Evolutionary conservation across 495 filamentous ascomycete genomes (phyloP).

Genomic region (Xylaria palmicola): DNA sequence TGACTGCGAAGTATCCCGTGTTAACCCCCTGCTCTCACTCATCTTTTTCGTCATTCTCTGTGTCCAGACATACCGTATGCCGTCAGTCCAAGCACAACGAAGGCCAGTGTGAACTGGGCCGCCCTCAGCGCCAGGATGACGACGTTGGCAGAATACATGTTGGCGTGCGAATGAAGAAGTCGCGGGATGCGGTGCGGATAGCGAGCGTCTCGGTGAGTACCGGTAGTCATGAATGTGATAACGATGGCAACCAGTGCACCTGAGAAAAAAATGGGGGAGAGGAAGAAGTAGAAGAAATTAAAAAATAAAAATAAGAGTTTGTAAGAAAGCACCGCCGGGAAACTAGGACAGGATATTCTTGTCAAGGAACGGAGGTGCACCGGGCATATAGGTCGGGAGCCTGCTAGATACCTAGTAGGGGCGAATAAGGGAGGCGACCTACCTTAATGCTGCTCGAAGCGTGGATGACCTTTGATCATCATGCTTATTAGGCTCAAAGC

Average conservation of each 20-base stretch:
- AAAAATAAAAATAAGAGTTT: neutral
- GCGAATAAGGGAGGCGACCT: conserved; percentile 19
- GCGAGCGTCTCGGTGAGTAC: conserved; percentile 28
- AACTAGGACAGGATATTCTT: conserved; percentile 1
- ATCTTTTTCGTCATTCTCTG: neutral
- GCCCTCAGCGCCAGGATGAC: conserved; percentile 34
- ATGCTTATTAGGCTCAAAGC: conserved; percentile 10
- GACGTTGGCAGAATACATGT: conserved; percentile 22
- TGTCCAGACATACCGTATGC: conserved; percentile 64
- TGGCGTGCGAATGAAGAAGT: conserved; percentile 16
- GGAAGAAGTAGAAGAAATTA: conserved; percentile 15
- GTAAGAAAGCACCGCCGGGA: too few species aligned
- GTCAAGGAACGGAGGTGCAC: conserved; percentile 24
- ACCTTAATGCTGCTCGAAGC: conserved; percentile 23
- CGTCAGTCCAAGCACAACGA: conserved; percentile 66
- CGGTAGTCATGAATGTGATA: conserved; percentile 21
- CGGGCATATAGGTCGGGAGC: conserved; percentile 22
- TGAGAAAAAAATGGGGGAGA: conserved; percentile 19
- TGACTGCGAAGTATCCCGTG: conserved; percentile 30
- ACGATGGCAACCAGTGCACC: conserved; percentile 25
- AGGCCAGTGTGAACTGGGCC: conserved; percentile 61
- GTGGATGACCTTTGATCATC: conserved; percentile 24
- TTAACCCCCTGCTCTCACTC: neutral
- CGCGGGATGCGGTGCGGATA: conserved; percentile 25
- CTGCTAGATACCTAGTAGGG: neutral